A percentile compares a stretch with the other conserved stretches of the same genome.
phyloP scores from a whole-genome alignment of 2,329 filamentous ascomycete genomes.

The Colletotrichum siamense region DNA sequence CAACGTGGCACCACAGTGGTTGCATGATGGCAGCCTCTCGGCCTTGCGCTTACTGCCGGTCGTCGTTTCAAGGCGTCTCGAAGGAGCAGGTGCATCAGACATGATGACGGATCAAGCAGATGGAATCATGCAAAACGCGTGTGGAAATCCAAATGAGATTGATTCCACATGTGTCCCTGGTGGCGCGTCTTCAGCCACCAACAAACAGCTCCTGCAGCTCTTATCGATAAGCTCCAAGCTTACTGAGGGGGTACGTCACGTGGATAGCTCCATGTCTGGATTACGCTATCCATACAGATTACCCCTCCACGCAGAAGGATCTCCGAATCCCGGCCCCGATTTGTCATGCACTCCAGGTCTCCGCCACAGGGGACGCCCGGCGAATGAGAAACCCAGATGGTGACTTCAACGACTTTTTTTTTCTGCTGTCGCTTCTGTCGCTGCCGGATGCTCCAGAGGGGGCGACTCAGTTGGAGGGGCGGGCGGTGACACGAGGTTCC shows the following conservation, averaged over 20 bases:
- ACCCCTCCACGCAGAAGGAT: background rate
- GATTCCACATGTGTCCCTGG: too few species aligned
- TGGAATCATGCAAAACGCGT: rapidly evolving
- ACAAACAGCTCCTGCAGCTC: background rate
- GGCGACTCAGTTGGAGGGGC: background rate
- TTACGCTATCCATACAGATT: background rate
- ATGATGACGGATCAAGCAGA: background rate
- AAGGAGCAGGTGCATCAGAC: background rate
- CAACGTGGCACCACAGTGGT: background rate
- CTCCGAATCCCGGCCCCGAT: conserved; percentile 10
- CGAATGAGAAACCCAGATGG: background rate
- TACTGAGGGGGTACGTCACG: background rate
- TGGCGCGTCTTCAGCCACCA: background rate
- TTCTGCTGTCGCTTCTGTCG: background rate
- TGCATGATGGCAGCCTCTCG: background rate
- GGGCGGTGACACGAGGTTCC: background rate
- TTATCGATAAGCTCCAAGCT: background rate
- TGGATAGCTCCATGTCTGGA: background rate
- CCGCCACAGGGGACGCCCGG: background rate
- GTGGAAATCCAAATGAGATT: rapidly evolving
- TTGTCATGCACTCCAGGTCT: conserved; percentile 19
- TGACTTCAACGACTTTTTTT: conserved; percentile 16
- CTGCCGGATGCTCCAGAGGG: background rate
- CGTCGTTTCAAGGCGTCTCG: background rate
- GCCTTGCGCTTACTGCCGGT: background rate